A percentile compares a stretch with the other conserved stretches of the same genome.
Conservation (phyloP, 345 rosid genomes). For the Corymbia maculata region DNA sequence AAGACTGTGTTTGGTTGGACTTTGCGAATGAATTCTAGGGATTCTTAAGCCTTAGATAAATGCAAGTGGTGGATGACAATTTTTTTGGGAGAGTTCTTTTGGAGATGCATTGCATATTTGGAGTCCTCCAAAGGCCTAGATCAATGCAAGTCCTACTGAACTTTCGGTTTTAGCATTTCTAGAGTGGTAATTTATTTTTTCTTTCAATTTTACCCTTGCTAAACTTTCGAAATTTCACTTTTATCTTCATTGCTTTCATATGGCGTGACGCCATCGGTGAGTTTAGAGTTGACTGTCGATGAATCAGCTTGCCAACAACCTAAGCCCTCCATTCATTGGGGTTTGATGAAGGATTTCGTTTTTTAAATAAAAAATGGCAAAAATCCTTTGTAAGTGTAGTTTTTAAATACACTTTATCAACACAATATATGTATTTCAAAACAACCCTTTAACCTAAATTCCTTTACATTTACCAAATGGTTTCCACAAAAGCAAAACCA, state of each 20-base stretch:
- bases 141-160: not conserved
- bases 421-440: too few relatives aligned
- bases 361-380: too few relatives aligned
- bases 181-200: not conserved
- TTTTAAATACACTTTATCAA: not conserved
- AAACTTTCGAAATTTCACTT: not conserved
- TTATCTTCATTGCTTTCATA: too few relatives aligned
- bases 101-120: too few relatives aligned
- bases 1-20: not conserved
- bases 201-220: not conserved
- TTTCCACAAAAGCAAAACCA: not conserved
- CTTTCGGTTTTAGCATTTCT: not conserved
- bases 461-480: not conserved
- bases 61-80: not conserved
- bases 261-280: accelerated
- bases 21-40: not conserved
- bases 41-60: not conserved
- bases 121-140: too few relatives aligned
- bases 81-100: not conserved
- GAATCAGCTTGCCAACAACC: not conserved
- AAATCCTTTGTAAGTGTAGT: not conserved
- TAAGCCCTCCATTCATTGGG: not conserved
- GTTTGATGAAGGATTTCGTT: not conserved
- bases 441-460: too few relatives aligned
- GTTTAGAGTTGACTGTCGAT: not conserved